These are phyloP conservation scores for Leccinum variicolor DNA, from an alignment of 768 basidiomycete species.

Conservation along the genomic window DNA sequence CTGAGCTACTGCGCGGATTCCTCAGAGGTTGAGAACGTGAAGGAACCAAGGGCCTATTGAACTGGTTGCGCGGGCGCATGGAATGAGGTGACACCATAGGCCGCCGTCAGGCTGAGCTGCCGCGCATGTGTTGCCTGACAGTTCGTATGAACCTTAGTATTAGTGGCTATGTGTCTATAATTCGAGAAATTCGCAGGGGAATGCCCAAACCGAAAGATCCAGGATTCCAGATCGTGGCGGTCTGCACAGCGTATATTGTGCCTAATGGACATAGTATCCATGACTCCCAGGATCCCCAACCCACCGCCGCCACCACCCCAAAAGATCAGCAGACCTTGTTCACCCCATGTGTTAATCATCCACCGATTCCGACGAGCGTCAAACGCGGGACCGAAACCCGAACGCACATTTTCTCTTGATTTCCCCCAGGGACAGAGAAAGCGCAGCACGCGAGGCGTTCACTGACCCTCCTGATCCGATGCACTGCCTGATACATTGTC, in stretches of 20 bases:
- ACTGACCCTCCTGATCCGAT: conserved; percentile 4
- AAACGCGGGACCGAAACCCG: not conserved
- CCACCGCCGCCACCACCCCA: not conserved
- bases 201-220: not conserved
- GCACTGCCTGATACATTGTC: conserved; percentile 19
- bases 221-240: not conserved
- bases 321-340: not conserved
- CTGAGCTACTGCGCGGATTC: too few species aligned
- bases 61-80: conserved; percentile 74
- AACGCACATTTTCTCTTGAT: not conserved
- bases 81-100: conserved; percentile 37
- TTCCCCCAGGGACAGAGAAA: not conserved
- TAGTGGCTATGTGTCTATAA: not conserved
- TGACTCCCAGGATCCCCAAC: not conserved
- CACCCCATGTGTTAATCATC: not conserved
- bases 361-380: not conserved
- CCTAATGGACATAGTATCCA: not conserved
- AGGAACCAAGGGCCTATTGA: conserved; percentile 76
- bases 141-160: not conserved
- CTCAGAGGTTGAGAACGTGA: conserved; percentile 82
- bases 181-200: not conserved
- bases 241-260: not conserved
- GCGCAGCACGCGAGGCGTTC: not conserved
- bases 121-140: not conserved
- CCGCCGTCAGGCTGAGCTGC: not conserved